These are phyloP conservation scores for Vitis rupestris DNA, from an alignment of 164 flowering plant genomes.

Conservation along the genomic window DNA sequence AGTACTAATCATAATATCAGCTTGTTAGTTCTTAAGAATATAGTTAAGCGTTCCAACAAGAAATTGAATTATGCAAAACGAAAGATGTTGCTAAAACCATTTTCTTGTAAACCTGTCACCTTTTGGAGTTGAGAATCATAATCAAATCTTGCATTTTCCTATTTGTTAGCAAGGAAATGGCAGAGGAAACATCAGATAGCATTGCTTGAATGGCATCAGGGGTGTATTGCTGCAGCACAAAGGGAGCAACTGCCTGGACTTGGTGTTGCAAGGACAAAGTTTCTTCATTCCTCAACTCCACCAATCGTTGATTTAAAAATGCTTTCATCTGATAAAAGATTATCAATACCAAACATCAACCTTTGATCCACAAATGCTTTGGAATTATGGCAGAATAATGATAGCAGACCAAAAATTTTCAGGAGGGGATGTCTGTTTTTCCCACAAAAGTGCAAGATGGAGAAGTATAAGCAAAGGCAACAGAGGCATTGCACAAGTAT, in stretches of 20 bases:
- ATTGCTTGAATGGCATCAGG: conserved; percentile 71
- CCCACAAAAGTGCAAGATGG: conserved; percentile 1
- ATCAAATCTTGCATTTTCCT: conserved; percentile 79
- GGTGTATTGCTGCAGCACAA: conserved; percentile 85
- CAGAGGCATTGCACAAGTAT: background rate
- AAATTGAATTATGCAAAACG: background rate
- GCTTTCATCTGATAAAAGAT: conserved; percentile 65
- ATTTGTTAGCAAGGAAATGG: conserved; percentile 72
- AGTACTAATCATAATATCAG: no score
- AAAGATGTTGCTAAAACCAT: background rate
- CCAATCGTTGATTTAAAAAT: conserved; percentile 76
- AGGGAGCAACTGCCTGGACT: conserved; percentile 93
- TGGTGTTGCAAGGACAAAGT: conserved; percentile 87
- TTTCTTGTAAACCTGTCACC: conserved; percentile 34
- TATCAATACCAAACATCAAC: conserved; percentile 7
- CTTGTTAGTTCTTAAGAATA: background rate
- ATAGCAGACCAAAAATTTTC: background rate
- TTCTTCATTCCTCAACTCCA: conserved; percentile 72
- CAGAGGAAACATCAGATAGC: conserved; percentile 62
- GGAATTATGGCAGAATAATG: background rate
- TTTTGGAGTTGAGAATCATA: conserved; percentile 94
- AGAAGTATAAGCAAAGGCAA: background rate
- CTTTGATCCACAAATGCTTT: background rate
- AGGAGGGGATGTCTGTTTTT: background rate
- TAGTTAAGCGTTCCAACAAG: background rate